phyloP scores from a whole-genome alignment of 176 grass and related monocot species.

The Oryza coarctata region DNA sequence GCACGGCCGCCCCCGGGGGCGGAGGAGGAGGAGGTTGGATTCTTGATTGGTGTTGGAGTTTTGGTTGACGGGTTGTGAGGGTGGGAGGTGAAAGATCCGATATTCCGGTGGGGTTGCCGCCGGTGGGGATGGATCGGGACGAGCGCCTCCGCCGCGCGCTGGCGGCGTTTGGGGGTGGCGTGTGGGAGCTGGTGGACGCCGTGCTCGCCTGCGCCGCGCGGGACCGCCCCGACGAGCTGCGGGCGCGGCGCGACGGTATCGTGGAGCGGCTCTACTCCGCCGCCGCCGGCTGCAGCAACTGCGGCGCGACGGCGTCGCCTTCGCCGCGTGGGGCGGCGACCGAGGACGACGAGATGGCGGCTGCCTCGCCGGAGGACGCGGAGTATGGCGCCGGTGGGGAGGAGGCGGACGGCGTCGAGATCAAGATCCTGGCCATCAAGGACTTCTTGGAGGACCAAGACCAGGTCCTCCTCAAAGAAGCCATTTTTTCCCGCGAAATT shows the following conservation, averaged over 20 bases:
- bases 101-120: background rate
- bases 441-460: conserved; percentile 63
- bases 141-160: conserved; percentile 52
- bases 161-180: conserved; percentile 37
- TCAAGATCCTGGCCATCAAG: conserved; percentile 55
- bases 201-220: conserved; percentile 49
- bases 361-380: no score
- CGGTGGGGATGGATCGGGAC: conserved; percentile 52
- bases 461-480: conserved; percentile 40
- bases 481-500: conserved; percentile 17
- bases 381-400: background rate
- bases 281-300: conserved; percentile 40
- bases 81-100: background rate
- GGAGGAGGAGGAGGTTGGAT: background rate
- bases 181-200: conserved; percentile 62
- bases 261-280: conserved; percentile 57
- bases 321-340: conserved; percentile 11
- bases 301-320: conserved; percentile 1
- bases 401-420: conserved; percentile 18
- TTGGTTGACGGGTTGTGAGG: background rate
- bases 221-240: conserved; percentile 43
- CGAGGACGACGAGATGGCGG: background rate
- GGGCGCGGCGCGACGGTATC: conserved; percentile 56
- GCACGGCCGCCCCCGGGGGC: no score
- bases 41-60: background rate